phyloP scores from a whole-genome alignment of 2,329 filamentous ascomycete genomes.

The Fusarium redolens region DNA sequence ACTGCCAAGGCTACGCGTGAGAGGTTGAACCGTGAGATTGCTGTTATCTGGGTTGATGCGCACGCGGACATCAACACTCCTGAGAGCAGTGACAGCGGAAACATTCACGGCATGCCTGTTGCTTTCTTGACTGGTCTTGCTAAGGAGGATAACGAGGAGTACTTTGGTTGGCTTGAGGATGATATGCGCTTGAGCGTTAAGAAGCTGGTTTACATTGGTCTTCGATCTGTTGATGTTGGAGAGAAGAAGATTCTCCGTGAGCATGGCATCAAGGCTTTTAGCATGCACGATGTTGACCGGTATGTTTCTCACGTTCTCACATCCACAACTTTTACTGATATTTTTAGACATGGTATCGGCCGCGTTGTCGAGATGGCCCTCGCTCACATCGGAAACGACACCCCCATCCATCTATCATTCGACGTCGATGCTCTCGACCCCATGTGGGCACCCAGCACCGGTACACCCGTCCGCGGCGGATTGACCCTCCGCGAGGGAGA shows the following conservation, averaged over 20 bases:
- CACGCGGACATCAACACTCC: slow-evolving; percentile 98
- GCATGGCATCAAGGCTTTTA: slow-evolving; percentile 93
- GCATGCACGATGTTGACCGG: slow-evolving; percentile 98
- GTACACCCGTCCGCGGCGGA: slow-evolving; percentile 92
- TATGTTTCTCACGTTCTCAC: slow-evolving; percentile 52
- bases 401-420: slow-evolving; percentile 96
- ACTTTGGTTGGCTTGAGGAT: slow-evolving; percentile 89
- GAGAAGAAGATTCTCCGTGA: slow-evolving; percentile 94
- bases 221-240: slow-evolving; percentile 90
- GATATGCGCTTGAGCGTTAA: slow-evolving; percentile 76
- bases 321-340: slow-evolving; percentile 2
- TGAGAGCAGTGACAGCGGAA: slow-evolving; percentile 88
- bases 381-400: slow-evolving; percentile 92
- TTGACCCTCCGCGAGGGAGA: slow-evolving; percentile 95
- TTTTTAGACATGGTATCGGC: slow-evolving; percentile 84
- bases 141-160: slow-evolving; percentile 77
- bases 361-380: slow-evolving; percentile 98
- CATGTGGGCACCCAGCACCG: slow-evolving; percentile 95
- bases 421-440: slow-evolving; percentile 97
- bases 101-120: slow-evolving; percentile 98
- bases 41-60: slow-evolving; percentile 98
- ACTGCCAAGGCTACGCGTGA: slow-evolving; percentile 88
- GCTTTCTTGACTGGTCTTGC: slow-evolving; percentile 90
- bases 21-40: slow-evolving; percentile 83
- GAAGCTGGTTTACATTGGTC: slow-evolving; percentile 96